Evolutionary conservation across 2,329 filamentous ascomycete species (phyloP), one percentile per base, ranked within the genome.

Genomic region (Apiospora arundinis): DNA sequence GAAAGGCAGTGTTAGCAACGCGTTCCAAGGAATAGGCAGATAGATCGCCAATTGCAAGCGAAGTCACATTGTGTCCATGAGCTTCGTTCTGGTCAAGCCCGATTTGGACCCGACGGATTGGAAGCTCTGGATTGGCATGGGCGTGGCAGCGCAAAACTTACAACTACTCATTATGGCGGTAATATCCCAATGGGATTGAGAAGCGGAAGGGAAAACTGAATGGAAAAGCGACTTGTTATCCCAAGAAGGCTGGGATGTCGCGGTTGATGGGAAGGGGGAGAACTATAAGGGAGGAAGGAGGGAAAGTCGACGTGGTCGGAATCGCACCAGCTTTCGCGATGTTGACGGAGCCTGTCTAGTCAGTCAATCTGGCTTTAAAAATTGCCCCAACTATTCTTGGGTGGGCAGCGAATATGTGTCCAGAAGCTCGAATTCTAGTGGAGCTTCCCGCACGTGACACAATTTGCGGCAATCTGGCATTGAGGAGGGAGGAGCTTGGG

Each of bases 111-210:
- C 32, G 56, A 63, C 16, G 28, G 28, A 21, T 37, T 21, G 63
- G 63, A 67, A 45, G 25, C 63, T 67, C 14, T 46, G 44, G n/a
- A 25, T 25, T 11, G 42, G 16, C 40, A 67, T 44, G n/a, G 25
- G 40, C 21, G 66, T 25, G n/a, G 44, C 21, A 25, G 44, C 25
- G 67, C 44, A 11, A 49, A 69, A 80, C 81, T 81, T 78, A 82
- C 81, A 74, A 76, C 79, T 82, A 74, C 80, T 82, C 81, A 83
- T 79, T 66, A 72, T 80, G 74, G 69, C 74, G 74, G 70, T 70
- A 74, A 60, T 72, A 71, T 44, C 60, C 65, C 45, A 73, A 74
- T 69, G 70, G 74, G 67, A 73, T 67, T 60, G 69, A 69, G 63
- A 73, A 56, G 71, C 71, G n/a, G 67, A 75, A 70, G 69, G 56